Percentiles rank a stretch among this genome's conserved stretches.
Evolutionary conservation across 2,329 filamentous ascomycete species (phyloP).

Genomic region (Penicillium sp.): DNA sequence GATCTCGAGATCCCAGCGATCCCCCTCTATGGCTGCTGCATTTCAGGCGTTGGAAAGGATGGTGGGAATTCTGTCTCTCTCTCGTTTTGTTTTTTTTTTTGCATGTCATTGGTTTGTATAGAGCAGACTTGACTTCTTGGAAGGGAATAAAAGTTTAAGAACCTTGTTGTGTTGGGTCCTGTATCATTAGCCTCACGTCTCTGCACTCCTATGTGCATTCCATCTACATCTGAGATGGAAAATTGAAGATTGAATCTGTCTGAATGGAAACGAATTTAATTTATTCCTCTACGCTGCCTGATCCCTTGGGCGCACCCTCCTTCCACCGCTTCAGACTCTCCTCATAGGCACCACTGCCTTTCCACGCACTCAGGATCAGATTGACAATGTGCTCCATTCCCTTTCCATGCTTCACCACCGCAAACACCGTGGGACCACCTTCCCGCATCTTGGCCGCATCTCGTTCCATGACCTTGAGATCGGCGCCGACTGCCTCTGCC

Average conservation of each 20-base stretch:
- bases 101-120: conserved; percentile 14
- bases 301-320: conserved; percentile 33
- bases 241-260: too few relatives aligned
- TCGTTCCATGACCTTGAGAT: conserved; percentile 87
- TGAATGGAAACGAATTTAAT: not conserved
- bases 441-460: conserved; percentile 93
- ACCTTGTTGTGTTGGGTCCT: conserved; percentile 2
- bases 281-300: conserved; percentile 30
- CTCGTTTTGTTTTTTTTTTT: not conserved
- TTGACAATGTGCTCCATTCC: conserved; percentile 82
- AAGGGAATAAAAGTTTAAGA: conserved; percentile 7
- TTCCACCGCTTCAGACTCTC: conserved; percentile 41
- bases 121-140: conserved; percentile 6
- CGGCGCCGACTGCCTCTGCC: conserved; percentile 82
- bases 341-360: conserved; percentile 68
- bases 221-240: too few relatives aligned
- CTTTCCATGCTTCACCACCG: conserved; percentile 89
- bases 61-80: conserved; percentile 1
- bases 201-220: not conserved
- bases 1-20: conserved; percentile 8
- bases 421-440: conserved; percentile 90
- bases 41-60: conserved; percentile 20
- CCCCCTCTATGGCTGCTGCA: conserved; percentile 17
- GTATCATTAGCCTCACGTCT: not conserved
- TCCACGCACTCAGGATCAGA: conserved; percentile 87